Conservation (phyloP, 2,329 filamentous ascomycete genomes). For the Sarocladium strictum region DNA sequence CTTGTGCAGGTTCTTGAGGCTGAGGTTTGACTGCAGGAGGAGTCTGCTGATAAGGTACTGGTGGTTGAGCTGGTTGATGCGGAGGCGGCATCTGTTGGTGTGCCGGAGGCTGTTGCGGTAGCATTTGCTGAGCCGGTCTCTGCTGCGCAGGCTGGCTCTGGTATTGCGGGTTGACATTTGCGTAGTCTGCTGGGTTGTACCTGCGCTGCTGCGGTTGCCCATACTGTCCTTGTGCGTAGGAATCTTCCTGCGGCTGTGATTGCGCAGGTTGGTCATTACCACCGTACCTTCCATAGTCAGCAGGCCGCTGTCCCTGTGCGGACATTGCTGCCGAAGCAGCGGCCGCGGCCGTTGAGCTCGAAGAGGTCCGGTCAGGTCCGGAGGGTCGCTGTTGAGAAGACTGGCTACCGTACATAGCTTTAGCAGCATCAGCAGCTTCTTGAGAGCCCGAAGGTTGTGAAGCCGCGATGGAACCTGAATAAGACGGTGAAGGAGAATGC, state of each 20-base stretch:
- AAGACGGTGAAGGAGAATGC: conserved; percentile 27
- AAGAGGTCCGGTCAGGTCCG: conserved; percentile 45
- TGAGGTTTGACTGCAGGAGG: conserved; percentile 32
- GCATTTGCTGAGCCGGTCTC: conserved; percentile 29
- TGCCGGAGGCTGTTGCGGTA: conserved; percentile 27
- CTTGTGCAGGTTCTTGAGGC: conserved; percentile 26
- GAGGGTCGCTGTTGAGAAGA: conserved; percentile 36
- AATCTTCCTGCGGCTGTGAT: conserved; percentile 26
- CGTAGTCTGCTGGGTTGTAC: conserved; percentile 76
- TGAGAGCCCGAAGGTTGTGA: conserved; percentile 18
- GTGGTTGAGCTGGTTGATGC: conserved; percentile 22
- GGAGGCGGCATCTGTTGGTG: conserved; percentile 28
- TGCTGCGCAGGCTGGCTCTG: conserved; percentile 24
- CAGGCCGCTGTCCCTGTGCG: conserved; percentile 23
- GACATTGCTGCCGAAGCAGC: conserved; percentile 54
- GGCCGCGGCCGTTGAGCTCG: conserved; percentile 46
- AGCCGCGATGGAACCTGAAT: conserved; percentile 24
- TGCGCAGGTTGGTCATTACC: conserved; percentile 24
- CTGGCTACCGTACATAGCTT: conserved; percentile 53
- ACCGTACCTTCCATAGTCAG: conserved; percentile 29
- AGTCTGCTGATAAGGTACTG: conserved; percentile 19
- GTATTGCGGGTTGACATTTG: conserved; percentile 48
- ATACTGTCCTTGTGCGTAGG: conserved; percentile 22
- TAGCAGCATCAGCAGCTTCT: conserved; percentile 59
- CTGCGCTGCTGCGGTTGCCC: conserved; percentile 48